These are phyloP conservation scores for Talaromyces sp. DNA, from an alignment of 2,329 filamentous ascomycete species.

Conservation along the genomic window DNA sequence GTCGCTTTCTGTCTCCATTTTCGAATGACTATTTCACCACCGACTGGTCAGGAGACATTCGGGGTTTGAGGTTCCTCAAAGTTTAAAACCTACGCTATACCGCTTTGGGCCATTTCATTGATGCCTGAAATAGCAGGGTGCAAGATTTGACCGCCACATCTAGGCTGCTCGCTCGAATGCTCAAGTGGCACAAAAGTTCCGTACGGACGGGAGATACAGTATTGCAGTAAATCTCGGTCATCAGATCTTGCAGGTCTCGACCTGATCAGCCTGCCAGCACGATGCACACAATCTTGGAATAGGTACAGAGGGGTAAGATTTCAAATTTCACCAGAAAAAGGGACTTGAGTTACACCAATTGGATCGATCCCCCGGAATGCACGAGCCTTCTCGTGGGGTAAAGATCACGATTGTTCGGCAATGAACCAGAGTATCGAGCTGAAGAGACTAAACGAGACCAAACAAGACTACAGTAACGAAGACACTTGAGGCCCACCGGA, in stretches of 20 bases:
- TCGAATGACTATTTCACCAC: background rate
- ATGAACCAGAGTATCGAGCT: background rate
- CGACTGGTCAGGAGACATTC: background rate
- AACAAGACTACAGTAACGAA: background rate
- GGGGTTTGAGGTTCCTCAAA: background rate
- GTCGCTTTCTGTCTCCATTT: background rate
- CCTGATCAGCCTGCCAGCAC: no score
- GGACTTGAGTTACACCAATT: slow-evolving; percentile 10
- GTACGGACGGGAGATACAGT: no score
- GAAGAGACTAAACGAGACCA: background rate
- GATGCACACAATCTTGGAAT: no score
- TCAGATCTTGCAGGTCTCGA: no score
- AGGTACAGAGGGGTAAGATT: background rate
- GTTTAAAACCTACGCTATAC: background rate
- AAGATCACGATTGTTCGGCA: background rate
- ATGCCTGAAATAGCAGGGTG: slow-evolving; percentile 8
- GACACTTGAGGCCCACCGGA: background rate
- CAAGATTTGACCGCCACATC: background rate
- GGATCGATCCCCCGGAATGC: slow-evolving; percentile 11
- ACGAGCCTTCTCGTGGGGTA: slow-evolving; percentile 14
- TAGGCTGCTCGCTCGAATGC: no score
- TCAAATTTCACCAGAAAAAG: background rate
- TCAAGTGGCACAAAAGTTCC: no score
- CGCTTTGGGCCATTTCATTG: background rate
- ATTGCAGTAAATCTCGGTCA: background rate